Conservation (phyloP, 805 yeast genomes). For the Metschnikowia borealis region DNA sequence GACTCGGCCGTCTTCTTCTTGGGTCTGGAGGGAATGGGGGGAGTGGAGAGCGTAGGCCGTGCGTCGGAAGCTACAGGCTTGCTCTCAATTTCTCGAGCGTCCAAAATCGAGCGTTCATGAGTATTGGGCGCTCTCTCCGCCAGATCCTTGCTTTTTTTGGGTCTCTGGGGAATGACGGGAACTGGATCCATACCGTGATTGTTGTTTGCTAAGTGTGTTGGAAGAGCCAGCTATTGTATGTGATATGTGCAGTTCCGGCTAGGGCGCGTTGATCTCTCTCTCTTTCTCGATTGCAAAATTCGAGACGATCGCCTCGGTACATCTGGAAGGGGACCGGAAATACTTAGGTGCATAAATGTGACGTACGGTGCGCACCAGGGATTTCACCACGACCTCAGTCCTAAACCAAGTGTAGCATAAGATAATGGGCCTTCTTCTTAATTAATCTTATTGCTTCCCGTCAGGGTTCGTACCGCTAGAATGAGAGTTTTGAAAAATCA, state of each 20-base stretch:
- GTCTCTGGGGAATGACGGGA: constrained; percentile 3
- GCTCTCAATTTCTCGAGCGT: not conserved
- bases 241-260: not conserved
- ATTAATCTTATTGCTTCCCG: too few species aligned
- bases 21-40: constrained; percentile 2
- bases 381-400: too few species aligned
- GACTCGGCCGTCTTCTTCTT: not conserved
- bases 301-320: not conserved
- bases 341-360: too few species aligned
- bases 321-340: not conserved
- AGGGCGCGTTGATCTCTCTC: not conserved
- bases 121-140: not conserved
- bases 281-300: not conserved
- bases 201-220: not conserved
- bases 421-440: too few species aligned
- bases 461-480: too few species aligned
- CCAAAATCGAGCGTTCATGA: too few species aligned
- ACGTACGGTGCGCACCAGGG: too few species aligned
- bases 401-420: too few species aligned
- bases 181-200: not conserved
- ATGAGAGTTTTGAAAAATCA: too few species aligned
- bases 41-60: not conserved
- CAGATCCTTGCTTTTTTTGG: not conserved
- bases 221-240: not conserved
- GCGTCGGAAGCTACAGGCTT: not conserved